These are phyloP conservation scores for Capsella rubella DNA, from an alignment of 441 rosid species.

Conservation along the genomic window DNA sequence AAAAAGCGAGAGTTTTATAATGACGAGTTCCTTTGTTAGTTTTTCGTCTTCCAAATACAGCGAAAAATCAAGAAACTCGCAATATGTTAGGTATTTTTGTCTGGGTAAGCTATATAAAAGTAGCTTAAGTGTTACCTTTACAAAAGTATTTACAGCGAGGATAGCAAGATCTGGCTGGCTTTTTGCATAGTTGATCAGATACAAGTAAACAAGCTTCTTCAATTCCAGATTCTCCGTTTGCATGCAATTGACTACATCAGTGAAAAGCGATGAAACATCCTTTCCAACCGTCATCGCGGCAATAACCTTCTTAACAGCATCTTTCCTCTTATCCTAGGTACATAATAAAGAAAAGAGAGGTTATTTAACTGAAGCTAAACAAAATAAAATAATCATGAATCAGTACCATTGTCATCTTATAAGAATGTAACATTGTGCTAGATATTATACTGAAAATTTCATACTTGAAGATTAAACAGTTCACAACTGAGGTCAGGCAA, in stretches of 20 bases:
- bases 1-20: background rate
- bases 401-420: slow-evolving; percentile 20
- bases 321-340: slow-evolving; percentile 92
- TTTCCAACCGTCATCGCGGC: slow-evolving; percentile 99
- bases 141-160: slow-evolving; percentile 96
- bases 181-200: slow-evolving; percentile 93
- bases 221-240: slow-evolving; percentile 97
- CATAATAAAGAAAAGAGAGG: slow-evolving; percentile 16
- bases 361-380: slow-evolving; percentile 25
- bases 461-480: background rate
- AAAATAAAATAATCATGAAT: slow-evolving; percentile 1
- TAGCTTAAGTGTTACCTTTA: slow-evolving; percentile 64
- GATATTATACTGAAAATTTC: background rate
- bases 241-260: slow-evolving; percentile 99
- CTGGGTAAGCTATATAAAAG: background rate
- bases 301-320: slow-evolving; percentile 98
- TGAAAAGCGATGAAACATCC: slow-evolving; percentile 94
- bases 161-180: slow-evolving; percentile 99
- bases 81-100: background rate
- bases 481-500: background rate
- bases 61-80: background rate
- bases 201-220: slow-evolving; percentile 91
- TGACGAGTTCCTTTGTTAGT: background rate
- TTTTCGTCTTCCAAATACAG: background rate
- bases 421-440: slow-evolving; percentile 17